phyloP scores from a whole-genome alignment of 2,329 filamentous ascomycete species.

The Cladophialophora exuberans region DNA sequence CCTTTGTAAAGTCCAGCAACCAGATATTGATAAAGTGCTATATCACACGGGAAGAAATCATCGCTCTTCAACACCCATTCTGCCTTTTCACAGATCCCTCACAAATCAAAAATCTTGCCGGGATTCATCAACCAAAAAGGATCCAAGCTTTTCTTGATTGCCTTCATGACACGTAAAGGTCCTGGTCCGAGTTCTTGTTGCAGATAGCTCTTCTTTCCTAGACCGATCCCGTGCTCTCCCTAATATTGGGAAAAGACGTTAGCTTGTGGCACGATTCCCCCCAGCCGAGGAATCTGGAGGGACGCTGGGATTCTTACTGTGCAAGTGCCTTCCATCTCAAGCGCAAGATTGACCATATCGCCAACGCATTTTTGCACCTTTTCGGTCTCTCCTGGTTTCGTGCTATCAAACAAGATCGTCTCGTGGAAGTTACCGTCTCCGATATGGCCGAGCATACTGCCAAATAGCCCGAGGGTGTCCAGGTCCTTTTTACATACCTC shows the following conservation, averaged over 20 bases:
- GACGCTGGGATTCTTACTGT: constrained; percentile 2
- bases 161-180: constrained; percentile 31
- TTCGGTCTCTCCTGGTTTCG: constrained; percentile 27
- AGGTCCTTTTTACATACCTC: constrained; percentile 85
- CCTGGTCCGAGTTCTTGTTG: constrained; percentile 29
- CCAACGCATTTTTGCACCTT: constrained; percentile 36
- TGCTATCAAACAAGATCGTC: constrained; percentile 74
- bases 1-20: no score
- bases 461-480: constrained; percentile 81
- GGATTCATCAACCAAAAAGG: constrained; percentile 33
- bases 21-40: no score
- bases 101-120: constrained; percentile 26
- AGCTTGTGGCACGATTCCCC: not conserved
- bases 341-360: constrained; percentile 19
- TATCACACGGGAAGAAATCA: no score
- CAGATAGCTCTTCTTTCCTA: constrained; percentile 29
- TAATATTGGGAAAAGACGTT: not conserved
- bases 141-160: constrained; percentile 32
- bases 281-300: not conserved
- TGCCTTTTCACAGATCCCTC: not conserved
- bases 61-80: no score
- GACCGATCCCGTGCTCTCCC: constrained; percentile 35
- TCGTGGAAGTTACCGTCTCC: constrained; percentile 95
- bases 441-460: constrained; percentile 84
- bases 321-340: constrained; percentile 35